phyloP scores from a whole-genome alignment of 2,329 filamentous ascomycete species.

The Aspergillus sp. region DNA sequence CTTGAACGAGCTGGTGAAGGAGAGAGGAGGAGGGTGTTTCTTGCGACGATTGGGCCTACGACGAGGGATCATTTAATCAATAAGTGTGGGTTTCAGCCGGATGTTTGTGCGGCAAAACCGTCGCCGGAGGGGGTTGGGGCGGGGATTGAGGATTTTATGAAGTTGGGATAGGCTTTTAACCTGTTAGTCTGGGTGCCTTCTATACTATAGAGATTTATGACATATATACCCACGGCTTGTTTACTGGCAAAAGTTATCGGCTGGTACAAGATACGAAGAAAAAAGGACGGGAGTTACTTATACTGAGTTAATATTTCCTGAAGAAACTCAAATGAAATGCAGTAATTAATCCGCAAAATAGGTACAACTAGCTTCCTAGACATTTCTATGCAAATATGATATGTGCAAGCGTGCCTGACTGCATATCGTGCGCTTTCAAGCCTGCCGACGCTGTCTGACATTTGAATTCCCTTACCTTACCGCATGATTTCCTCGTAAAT shows the following conservation, averaged over 20 bases:
- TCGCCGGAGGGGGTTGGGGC: conserved; percentile 75
- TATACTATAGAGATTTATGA: no score
- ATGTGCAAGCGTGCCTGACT: conserved; percentile 16
- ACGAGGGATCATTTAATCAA: conserved; percentile 70
- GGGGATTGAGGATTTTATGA: conserved; percentile 60
- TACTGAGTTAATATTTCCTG: background rate
- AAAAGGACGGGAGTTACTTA: background rate
- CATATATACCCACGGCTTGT: background rate
- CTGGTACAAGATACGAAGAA: background rate
- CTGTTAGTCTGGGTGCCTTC: no score
- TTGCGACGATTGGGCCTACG: conserved; percentile 92
- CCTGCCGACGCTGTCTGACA: background rate
- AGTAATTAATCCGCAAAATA: conserved; percentile 10
- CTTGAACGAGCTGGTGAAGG: conserved; percentile 5
- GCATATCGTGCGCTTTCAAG: conserved; percentile 4
- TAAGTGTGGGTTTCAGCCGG: conserved; percentile 44
- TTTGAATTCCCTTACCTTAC: conserved; percentile 34
- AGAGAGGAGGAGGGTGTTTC: conserved; percentile 43
- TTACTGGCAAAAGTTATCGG: background rate
- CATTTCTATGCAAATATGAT: conserved; percentile 20
- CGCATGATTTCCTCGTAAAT: conserved; percentile 98
- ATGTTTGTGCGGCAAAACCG: conserved; percentile 73
- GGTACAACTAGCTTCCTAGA: conserved; percentile 7
- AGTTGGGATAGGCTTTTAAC: no score
- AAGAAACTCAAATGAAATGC: background rate